Evolutionary conservation across 2,329 filamentous ascomycete species (phyloP).

Genomic region (Venturia carpophila): DNA sequence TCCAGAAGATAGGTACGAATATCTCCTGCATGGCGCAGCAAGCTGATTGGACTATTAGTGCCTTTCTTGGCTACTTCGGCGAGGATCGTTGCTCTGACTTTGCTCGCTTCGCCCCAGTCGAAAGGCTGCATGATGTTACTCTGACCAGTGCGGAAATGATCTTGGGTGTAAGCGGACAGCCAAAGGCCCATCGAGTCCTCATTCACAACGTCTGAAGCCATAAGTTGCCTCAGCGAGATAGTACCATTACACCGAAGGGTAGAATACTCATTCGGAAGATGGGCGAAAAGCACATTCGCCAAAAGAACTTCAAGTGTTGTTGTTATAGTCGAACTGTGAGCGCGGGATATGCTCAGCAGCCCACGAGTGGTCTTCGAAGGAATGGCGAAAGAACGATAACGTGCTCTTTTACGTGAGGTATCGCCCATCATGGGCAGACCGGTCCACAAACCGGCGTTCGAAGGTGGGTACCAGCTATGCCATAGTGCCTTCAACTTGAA

Average conservation of each 20-base stretch:
- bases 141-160: conserved; percentile 17
- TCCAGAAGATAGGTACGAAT: conserved; percentile 32
- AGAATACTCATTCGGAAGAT: neutral
- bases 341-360: neutral
- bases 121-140: conserved; percentile 20
- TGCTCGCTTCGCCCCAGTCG: conserved; percentile 30
- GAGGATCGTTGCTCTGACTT: conserved; percentile 28
- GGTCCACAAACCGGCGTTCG: neutral
- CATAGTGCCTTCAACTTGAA: conserved; percentile 1
- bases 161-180: conserved; percentile 15
- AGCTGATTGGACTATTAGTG: conserved; percentile 30
- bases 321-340: neutral
- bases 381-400: neutral
- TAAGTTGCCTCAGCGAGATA: neutral
- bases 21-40: conserved; percentile 37
- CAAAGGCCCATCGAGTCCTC: neutral
- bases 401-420: neutral
- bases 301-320: neutral
- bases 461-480: neutral
- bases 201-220: neutral
- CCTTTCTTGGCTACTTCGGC: conserved; percentile 25
- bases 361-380: neutral
- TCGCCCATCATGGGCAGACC: neutral
- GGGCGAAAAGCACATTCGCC: neutral
- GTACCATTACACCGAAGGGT: neutral